These are phyloP conservation scores for Tylopilus felleus DNA, from an alignment of 768 basidiomycete species.

Conservation along the genomic window DNA sequence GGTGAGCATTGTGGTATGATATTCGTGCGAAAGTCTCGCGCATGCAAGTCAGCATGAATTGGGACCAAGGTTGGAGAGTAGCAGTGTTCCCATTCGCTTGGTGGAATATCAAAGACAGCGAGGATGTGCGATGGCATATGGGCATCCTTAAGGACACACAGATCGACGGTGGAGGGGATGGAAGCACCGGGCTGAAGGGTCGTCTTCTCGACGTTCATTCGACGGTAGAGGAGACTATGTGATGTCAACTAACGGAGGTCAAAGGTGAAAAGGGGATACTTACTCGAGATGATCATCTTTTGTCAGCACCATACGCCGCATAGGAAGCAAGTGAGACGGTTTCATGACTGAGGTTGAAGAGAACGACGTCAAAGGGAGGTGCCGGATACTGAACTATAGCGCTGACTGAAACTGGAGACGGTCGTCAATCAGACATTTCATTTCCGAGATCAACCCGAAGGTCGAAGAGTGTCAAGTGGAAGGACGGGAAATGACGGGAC, in stretches of 20 bases:
- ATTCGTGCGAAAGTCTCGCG: slow-evolving; percentile 35
- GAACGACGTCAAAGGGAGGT: slow-evolving; percentile 9
- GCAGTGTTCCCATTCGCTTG: slow-evolving; percentile 26
- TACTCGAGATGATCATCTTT: slow-evolving; percentile 31
- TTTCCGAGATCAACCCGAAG: slow-evolving; percentile 15
- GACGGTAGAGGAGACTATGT: slow-evolving; percentile 30
- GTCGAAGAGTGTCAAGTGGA: neutral
- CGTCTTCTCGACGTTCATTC: slow-evolving; percentile 33
- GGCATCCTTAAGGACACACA: slow-evolving; percentile 44
- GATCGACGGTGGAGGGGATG: slow-evolving; percentile 45
- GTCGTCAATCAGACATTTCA: slow-evolving; percentile 18
- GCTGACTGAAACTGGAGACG: slow-evolving; percentile 13
- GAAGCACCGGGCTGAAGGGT: slow-evolving; percentile 21
- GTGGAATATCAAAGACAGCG: slow-evolving; percentile 39
- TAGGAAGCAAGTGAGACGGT: slow-evolving; percentile 25
- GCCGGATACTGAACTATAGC: slow-evolving; percentile 6
- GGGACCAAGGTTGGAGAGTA: slow-evolving; percentile 49
- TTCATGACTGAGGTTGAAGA: slow-evolving; percentile 14
- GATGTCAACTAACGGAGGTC: slow-evolving; percentile 7
- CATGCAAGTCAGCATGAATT: slow-evolving; percentile 48
- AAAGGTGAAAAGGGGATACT: neutral
- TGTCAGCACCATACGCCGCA: slow-evolving; percentile 13
- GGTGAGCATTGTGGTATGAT: slow-evolving; percentile 33
- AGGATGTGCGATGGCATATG: slow-evolving; percentile 57
- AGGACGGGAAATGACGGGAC: slow-evolving; percentile 7